Base-by-base conservation (phyloP, 2,329 filamentous ascomycete genomes). In the Hypoxylon rubiginosum region DNA sequence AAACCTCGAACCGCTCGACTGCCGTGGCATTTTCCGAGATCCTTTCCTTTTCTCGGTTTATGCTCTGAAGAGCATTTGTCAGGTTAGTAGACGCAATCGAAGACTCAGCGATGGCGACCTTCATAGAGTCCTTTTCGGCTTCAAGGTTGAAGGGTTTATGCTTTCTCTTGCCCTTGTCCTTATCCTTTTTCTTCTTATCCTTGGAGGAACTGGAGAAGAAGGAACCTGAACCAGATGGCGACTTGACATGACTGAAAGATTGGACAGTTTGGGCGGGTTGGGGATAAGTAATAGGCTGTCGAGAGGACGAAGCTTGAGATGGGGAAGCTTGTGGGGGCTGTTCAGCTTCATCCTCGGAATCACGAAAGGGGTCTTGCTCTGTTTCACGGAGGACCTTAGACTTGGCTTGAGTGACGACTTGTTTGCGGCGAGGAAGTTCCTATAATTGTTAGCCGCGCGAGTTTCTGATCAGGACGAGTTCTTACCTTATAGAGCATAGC, bases 31-130 rank as follows among this genome's bases (percentile, higher is more conserved):
- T 97, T 39, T 97, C 91, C 5, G 94, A 97, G 32, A 98, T 94
- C 3, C 92, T 91, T 78, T 97, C 90, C 52, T 83, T 87, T 77
- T 98, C 96, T 65, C 96, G 90, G 77, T 98, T 97, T 80, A 97
- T 94, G 58, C 91, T 89, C 77, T 96, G 94, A 39, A 99, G 84
- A 0, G 91, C 88, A 75, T 99, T 98, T 75, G 91, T 85, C 41
- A 99, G 84, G 76, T 97, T 97, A 0, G 92, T 97, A n/a, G 93
- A 91, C 3, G 94, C 92, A 41, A 98, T 92, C 0, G 93, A 94
- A 0, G 94, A 89, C 50, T 95, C 92, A 2, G 95, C 96, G 68
- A 99, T 94, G n/a, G 91, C 88, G 67, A 91, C 88, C 70, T 97
- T 91, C 83, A 99, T 94, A 65, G 91, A 86, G 0, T 92, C 92